Conservation (phyloP, 345 rosid species). For the Lepidium aucheri region DNA sequence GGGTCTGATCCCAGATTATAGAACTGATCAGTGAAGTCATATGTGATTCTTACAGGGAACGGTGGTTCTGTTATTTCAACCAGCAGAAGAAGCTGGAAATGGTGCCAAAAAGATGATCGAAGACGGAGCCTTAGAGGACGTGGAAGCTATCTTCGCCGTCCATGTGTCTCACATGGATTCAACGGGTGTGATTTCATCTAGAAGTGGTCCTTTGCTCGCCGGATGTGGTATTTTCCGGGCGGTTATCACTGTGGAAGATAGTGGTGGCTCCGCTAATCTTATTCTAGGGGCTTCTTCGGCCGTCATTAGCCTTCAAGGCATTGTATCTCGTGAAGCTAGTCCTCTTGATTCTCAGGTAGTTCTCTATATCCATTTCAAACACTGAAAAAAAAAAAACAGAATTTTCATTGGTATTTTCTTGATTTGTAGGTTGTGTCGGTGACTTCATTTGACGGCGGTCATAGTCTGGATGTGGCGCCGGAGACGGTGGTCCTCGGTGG, state of each 20-base stretch:
- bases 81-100: conserved; percentile 96
- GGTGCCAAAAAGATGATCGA: conserved; percentile 81
- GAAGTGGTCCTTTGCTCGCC: conserved; percentile 80
- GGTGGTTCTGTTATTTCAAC: conserved; percentile 72
- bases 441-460: conserved; percentile 61
- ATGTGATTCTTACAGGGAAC: conserved; percentile 47
- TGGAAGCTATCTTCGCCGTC: conserved; percentile 73
- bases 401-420: not conserved
- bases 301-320: conserved; percentile 71
- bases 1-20: too few species aligned
- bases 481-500: conserved; percentile 60
- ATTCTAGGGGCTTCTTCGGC: conserved; percentile 71
- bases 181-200: conserved; percentile 70
- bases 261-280: conserved; percentile 32
- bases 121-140: conserved; percentile 64
- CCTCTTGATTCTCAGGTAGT: conserved; percentile 75
- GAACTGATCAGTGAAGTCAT: too few species aligned
- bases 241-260: conserved; percentile 31
- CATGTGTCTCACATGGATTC: conserved; percentile 82
- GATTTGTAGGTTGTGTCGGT: conserved; percentile 66
- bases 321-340: conserved; percentile 82
- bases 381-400: not conserved
- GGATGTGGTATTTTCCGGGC: conserved; percentile 90
- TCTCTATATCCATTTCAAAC: not conserved
- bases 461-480: conserved; percentile 37